A percentile compares a stretch with the other conserved stretches of the same genome.
Evolutionary conservation across 441 rosid species (phyloP).

Genomic region (Flueggea neowawraea): DNA sequence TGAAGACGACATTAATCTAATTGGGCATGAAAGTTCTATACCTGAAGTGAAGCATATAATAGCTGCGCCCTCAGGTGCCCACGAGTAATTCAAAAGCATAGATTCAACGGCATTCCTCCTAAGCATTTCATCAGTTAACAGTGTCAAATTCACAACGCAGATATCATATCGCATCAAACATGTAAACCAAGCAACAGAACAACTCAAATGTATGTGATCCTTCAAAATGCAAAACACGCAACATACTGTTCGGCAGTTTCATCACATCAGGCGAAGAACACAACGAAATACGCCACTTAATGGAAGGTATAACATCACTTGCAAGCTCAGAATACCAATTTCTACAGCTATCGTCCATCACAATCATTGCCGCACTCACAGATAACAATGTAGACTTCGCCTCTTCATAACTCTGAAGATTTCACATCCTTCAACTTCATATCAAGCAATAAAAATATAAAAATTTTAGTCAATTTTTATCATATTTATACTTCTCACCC

Average conservation of each 20-base stretch:
- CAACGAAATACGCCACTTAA: conserved; percentile 60
- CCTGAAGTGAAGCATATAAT: conserved; percentile 90
- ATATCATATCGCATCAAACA: no score
- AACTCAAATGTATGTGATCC: not conserved
- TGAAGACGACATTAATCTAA: not conserved
- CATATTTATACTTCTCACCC: conserved; percentile 41
- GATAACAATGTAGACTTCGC: conserved; percentile 51
- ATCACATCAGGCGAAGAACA: conserved; percentile 18
- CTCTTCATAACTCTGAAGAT: conserved; percentile 61
- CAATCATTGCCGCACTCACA: conserved; percentile 57
- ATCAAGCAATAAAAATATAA: no score
- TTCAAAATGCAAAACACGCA: no score
- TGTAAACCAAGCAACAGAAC: no score
- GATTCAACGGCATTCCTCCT: conserved; percentile 16
- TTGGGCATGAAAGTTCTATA: conserved; percentile 15
- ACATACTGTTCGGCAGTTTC: no score
- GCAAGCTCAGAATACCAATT: conserved; percentile 38
- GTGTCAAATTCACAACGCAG: conserved; percentile 24
- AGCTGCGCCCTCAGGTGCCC: conserved; percentile 74
- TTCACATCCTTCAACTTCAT: not conserved
- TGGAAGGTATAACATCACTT: conserved; percentile 34
- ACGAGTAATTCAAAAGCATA: conserved; percentile 29
- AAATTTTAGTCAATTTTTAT: no score
- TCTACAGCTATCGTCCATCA: conserved; percentile 56
- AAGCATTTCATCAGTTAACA: conserved; percentile 42